Base-by-base conservation (phyloP, 2,329 filamentous ascomycete genomes). In the Aspergillus awamori region DNA sequence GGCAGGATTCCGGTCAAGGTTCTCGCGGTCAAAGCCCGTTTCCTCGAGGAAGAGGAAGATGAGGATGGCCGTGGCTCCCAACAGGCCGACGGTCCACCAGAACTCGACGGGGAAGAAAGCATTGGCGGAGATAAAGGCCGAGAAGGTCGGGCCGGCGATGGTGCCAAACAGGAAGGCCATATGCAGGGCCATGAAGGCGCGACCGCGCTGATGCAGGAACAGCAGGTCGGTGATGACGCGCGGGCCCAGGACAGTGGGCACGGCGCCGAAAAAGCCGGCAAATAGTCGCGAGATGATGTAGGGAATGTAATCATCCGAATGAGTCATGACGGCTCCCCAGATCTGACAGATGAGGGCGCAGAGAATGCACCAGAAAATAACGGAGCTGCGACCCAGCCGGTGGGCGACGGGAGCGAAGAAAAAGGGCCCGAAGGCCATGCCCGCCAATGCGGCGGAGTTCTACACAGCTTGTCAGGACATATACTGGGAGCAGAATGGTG, bases 31-130 rank as follows among this genome's bases (percentile, higher is more conserved):
- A 45, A 71, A 80, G 1, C 70, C 69, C 0, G 77, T 80, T 48
- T 80, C 78, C 61, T 80, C 76, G 7, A 79, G 68, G 47, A 78
- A 76, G 24, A 74, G 47, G 45, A 80, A 73, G 15, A 76, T 72
- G 1, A 74, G 60, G 4, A 80, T 64, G 17, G 74, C 65, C 1
- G 75, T 68, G 36, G 74, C 68, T 0, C 71, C 76, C 2, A 76
- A 65, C 1, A 79, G 61, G 4, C 71, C 77, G n/a, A 80, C 71
- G 1, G 74, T 77, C 77, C 78, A 81, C 79, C 79, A 81, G 64
- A 77, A 81, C 53, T 77, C 73, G 2, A 76, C 63, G 1, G 74
- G 72, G 70, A 77, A 81, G 17, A 73, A 72, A 0, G 60, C 65
- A 8, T 71, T 67, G 0, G 72, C 70, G 1, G 75, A 74, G 45